Conservation (phyloP, 164 flowering plant genomes). For the Magnolia kwangsiensis region DNA sequence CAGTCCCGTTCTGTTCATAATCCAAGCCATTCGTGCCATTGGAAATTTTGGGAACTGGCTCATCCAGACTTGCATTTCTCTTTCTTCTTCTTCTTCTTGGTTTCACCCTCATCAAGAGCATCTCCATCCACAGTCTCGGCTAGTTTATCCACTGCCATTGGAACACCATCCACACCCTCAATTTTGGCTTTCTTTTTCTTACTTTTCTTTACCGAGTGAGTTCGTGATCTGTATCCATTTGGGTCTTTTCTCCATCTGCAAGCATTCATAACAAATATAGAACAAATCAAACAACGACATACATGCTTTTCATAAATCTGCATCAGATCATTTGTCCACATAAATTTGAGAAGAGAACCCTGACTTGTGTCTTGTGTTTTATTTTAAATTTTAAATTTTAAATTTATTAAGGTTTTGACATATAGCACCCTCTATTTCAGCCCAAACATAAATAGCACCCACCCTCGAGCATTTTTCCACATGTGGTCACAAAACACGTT, state of each 20-base stretch:
- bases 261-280: background rate
- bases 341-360: background rate
- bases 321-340: background rate
- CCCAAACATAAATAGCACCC: too few relatives aligned
- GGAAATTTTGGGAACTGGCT: too few relatives aligned
- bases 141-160: conserved; percentile 32
- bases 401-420: too few relatives aligned
- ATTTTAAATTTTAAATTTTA: too few relatives aligned
- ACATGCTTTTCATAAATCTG: background rate
- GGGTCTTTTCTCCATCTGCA: conserved; percentile 29
- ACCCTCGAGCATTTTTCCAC: too few relatives aligned
- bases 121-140: conserved; percentile 33
- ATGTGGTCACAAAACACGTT: too few relatives aligned
- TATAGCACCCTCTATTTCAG: too few relatives aligned
- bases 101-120: conserved; percentile 30
- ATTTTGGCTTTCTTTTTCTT: conserved; percentile 59
- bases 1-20: too few relatives aligned
- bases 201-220: conserved; percentile 45
- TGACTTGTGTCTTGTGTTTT: too few relatives aligned
- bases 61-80: too few relatives aligned
- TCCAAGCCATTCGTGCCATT: too few relatives aligned
- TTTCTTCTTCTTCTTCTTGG: conserved; percentile 28
- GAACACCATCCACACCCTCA: conserved; percentile 24
- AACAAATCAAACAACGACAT: background rate
- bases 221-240: conserved; percentile 34